Percentiles rank a stretch among this genome's conserved stretches.
Evolutionary conservation across 352 stramenopile species (phyloP).

Genomic region (Phytophthora brassicae): DNA sequence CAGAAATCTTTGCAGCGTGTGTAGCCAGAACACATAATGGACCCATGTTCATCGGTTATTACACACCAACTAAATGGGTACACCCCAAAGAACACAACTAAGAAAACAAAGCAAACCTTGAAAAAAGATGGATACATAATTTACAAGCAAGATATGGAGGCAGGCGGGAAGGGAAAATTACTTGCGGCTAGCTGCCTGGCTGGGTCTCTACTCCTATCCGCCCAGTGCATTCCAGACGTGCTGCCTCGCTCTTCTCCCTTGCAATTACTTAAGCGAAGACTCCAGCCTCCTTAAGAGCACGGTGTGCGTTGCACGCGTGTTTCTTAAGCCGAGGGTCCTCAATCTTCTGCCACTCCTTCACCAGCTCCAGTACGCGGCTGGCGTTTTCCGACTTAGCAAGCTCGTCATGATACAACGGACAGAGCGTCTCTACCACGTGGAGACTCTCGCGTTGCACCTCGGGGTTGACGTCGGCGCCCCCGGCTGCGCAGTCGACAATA

Average conservation of each 20-base stretch:
- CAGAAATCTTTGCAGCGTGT: too few relatives aligned
- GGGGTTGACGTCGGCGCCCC: constrained; percentile 54
- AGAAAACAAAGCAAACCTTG: constrained; percentile 19
- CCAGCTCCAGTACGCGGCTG: constrained; percentile 57
- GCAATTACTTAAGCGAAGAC: constrained; percentile 64
- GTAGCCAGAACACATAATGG: constrained; percentile 11
- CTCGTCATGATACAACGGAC: constrained; percentile 80
- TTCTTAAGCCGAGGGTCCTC: constrained; percentile 85
- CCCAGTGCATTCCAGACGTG: constrained; percentile 4
- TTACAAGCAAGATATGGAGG: constrained; percentile 45
- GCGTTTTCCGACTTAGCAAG: constrained; percentile 67
- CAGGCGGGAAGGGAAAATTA: constrained; percentile 13
- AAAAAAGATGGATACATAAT: constrained; percentile 31
- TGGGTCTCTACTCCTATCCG: constrained; percentile 15
- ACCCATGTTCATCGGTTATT: constrained; percentile 24
- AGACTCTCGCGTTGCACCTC: constrained; percentile 86
- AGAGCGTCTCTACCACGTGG: constrained; percentile 85
- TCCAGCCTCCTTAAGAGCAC: constrained; percentile 73
- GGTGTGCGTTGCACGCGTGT: constrained; percentile 80
- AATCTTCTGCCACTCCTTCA: constrained; percentile 83
- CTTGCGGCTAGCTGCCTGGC: background rate
- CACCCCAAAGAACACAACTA: constrained; percentile 8
- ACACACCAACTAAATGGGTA: constrained; percentile 14
- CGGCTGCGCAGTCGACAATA: constrained; percentile 75
- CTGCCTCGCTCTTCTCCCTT: constrained; percentile 15